These are phyloP conservation scores for Globisporangium spinosum DNA, from an alignment of 352 stramenopile species.

Conservation along the genomic window DNA sequence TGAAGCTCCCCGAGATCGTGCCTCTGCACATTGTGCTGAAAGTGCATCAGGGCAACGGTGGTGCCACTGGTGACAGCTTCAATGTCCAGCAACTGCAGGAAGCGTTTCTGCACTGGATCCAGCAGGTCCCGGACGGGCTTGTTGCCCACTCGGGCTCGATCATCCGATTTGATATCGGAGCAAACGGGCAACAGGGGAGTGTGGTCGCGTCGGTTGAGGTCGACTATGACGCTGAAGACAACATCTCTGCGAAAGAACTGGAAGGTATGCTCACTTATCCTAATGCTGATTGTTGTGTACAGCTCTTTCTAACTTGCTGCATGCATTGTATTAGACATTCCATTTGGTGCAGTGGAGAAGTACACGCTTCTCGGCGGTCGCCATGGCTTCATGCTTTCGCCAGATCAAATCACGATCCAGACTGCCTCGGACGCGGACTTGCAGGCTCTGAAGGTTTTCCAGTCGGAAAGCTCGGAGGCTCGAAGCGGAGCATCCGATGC, in stretches of 20 bases:
- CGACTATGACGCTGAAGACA: slow-evolving; percentile 42
- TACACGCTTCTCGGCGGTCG: slow-evolving; percentile 48
- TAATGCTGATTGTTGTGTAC: background rate
- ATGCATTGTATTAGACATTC: slow-evolving; percentile 32
- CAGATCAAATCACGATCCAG: slow-evolving; percentile 31
- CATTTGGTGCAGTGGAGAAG: slow-evolving; percentile 49
- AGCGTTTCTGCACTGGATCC: slow-evolving; percentile 34
- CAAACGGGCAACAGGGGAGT: slow-evolving; percentile 11
- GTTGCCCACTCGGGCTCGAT: slow-evolving; percentile 36
- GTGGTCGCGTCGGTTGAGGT: slow-evolving; percentile 36
- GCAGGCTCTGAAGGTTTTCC: slow-evolving; percentile 24
- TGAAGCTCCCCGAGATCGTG: slow-evolving; percentile 44
- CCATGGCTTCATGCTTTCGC: slow-evolving; percentile 27
- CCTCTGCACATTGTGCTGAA: slow-evolving; percentile 29
- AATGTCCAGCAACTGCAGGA: slow-evolving; percentile 21
- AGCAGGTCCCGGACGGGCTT: slow-evolving; percentile 11
- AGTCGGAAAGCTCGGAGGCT: slow-evolving; percentile 6
- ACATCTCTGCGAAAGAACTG: slow-evolving; percentile 35
- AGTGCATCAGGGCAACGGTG: slow-evolving; percentile 13
- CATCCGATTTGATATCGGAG: slow-evolving; percentile 18
- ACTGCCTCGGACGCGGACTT: slow-evolving; percentile 24
- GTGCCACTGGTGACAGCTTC: background rate
- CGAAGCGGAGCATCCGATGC: slow-evolving; percentile 20
- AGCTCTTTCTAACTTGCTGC: slow-evolving; percentile 1
- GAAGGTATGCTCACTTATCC: slow-evolving; percentile 30